Percentiles rank a stretch among this genome's conserved stretches.
phyloP scores from a whole-genome alignment of 768 basidiomycete genomes.

The Amanita pallidorosea region DNA sequence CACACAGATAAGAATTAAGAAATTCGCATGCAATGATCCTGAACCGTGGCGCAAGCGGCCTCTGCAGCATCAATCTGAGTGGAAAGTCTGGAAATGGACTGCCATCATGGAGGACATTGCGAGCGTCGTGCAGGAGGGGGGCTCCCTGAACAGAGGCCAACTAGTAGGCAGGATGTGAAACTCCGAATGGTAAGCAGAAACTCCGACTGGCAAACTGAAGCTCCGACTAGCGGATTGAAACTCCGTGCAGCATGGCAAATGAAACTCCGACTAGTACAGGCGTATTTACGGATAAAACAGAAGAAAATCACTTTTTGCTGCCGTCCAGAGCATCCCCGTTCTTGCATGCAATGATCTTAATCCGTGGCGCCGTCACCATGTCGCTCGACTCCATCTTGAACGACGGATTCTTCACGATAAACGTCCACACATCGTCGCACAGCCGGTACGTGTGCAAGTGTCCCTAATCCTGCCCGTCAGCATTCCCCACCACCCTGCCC shows the following conservation, averaged over 20 bases:
- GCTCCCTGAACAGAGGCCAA: slow-evolving; percentile 31
- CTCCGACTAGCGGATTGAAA: too few species aligned
- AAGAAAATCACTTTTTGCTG: slow-evolving; percentile 52
- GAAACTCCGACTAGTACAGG: slow-evolving; percentile 6
- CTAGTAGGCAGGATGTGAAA: slow-evolving; percentile 12
- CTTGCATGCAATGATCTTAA: slow-evolving; percentile 99
- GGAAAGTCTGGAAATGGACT: slow-evolving; percentile 23
- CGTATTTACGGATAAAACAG: neutral
- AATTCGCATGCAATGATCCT: neutral
- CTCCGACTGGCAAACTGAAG: too few species aligned
- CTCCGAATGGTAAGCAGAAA: too few species aligned
- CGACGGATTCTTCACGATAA: slow-evolving; percentile 83
- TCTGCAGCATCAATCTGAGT: slow-evolving; percentile 43
- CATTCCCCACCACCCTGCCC: too few species aligned
- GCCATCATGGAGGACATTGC: too few species aligned
- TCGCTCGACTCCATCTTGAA: slow-evolving; percentile 97
- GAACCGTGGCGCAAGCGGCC: slow-evolving; percentile 14
- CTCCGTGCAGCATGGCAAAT: neutral
- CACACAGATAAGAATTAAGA: neutral
- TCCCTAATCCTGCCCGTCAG: slow-evolving; percentile 24
- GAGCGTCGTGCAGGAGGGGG: slow-evolving; percentile 29
- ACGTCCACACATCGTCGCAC: slow-evolving; percentile 98
- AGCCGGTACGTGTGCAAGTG: slow-evolving; percentile 87
- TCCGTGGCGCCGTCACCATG: slow-evolving; percentile 59
- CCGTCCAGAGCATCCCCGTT: slow-evolving; percentile 82